These are phyloP conservation scores for Aspergillus novoparasiticus DNA, from an alignment of 2,329 filamentous ascomycete genomes.

Conservation along the genomic window DNA sequence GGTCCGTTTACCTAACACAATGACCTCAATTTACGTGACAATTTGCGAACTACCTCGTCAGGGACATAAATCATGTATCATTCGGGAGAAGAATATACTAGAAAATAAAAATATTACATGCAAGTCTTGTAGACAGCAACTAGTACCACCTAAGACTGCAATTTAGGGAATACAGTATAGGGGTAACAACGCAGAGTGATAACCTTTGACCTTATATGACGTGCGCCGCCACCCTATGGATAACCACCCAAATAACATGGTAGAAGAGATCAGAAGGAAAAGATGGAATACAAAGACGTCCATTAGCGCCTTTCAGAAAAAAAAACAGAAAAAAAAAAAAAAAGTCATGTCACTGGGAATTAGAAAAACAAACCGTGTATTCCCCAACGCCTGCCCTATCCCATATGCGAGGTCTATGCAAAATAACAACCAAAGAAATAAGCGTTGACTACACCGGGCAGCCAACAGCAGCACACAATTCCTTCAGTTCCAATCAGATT, in stretches of 20 bases:
- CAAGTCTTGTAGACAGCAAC: background rate
- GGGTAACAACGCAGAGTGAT: background rate
- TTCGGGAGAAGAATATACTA: background rate
- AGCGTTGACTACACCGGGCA: slow-evolving; percentile 6
- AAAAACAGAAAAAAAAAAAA: background rate
- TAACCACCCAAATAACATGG: slow-evolving; percentile 9
- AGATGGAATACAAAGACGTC: slow-evolving; percentile 1
- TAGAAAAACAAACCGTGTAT: slow-evolving; percentile 15
- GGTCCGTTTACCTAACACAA: background rate
- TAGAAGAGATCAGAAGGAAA: background rate
- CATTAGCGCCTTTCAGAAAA: background rate
- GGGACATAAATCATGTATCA: background rate
- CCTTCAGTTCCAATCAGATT: slow-evolving; percentile 30
- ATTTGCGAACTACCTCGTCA: background rate
- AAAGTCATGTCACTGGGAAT: background rate
- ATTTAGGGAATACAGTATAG: background rate
- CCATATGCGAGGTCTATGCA: slow-evolving; percentile 27
- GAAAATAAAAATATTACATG: background rate
- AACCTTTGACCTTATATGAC: background rate
- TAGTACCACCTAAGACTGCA: background rate
- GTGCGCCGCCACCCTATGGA: slow-evolving; percentile 1
- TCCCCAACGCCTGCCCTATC: slow-evolving; percentile 22
- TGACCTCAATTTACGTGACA: background rate
- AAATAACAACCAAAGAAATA: slow-evolving; percentile 23
- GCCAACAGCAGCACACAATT: background rate